A percentile compares a stretch with the other conserved stretches of the same genome.
Evolutionary conservation across 257 asterid species (phyloP).

Genomic region (Nicotiana tabacum): DNA sequence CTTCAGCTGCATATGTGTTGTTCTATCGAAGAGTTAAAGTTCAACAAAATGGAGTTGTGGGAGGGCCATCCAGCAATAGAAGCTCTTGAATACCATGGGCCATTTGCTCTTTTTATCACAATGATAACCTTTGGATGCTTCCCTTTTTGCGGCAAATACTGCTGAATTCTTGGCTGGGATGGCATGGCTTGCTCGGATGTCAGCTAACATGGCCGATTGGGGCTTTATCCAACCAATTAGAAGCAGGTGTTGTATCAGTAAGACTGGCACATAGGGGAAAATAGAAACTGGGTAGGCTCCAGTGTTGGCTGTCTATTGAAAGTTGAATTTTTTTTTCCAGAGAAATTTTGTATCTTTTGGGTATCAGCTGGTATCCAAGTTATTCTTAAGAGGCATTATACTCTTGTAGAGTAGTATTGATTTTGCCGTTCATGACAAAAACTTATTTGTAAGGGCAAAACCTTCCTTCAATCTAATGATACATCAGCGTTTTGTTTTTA

Average conservation of each 20-base stretch:
- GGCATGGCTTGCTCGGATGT: not conserved
- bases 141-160: not conserved
- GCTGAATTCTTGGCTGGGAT: not conserved
- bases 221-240: not conserved
- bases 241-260: not conserved
- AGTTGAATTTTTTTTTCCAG: not conserved
- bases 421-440: not conserved
- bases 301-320: not conserved
- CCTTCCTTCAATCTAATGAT: not conserved
- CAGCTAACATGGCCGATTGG: not conserved
- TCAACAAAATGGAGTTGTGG: constrained; percentile 28
- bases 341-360: constrained; percentile 3
- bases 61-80: constrained; percentile 39
- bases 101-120: not conserved
- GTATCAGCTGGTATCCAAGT: not conserved
- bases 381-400: constrained; percentile 7
- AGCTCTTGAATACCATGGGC: constrained; percentile 20
- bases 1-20: constrained; percentile 93
- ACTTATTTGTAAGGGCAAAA: not conserved
- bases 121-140: not conserved
- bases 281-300: not conserved
- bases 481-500: not conserved
- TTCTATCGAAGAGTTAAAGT: constrained; percentile 69
- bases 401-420: not conserved
- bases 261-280: constrained; percentile 2